Evolutionary conservation across 1,284 basidiomycete species (phyloP).

Genomic region (Meripilus lineatus): DNA sequence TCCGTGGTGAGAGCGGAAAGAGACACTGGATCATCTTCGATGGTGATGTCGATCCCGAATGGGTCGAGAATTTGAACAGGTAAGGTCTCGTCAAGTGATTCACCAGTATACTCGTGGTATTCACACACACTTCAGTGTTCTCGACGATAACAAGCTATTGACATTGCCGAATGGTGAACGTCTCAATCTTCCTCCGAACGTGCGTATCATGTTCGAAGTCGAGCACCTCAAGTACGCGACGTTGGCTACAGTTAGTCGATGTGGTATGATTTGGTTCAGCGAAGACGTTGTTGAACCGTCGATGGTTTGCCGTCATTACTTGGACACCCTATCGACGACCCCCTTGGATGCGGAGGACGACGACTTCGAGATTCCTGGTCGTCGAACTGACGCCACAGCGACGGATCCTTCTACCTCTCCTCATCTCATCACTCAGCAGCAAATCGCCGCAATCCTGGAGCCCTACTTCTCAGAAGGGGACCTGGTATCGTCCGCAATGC

Average conservation of each 20-base stretch:
- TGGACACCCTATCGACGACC: constrained; percentile 70
- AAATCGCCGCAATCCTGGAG: constrained; percentile 75
- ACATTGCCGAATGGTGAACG: constrained; percentile 98
- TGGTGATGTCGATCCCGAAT: constrained; percentile 99
- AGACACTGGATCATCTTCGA: constrained; percentile 99
- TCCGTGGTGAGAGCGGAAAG: constrained; percentile 95
- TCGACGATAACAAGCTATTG: constrained; percentile 98
- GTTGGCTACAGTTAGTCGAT: constrained; percentile 97
- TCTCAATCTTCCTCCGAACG: constrained; percentile 93
- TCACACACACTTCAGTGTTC: constrained; percentile 58
- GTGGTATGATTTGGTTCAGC: constrained; percentile 99
- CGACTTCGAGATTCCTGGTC: constrained; percentile 62
- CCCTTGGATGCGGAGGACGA: constrained; percentile 93
- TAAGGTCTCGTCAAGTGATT: constrained; percentile 30
- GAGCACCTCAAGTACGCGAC: constrained; percentile 98
- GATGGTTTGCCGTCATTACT: constrained; percentile 92
- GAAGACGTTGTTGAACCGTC: constrained; percentile 88
- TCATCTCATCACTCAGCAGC: constrained; percentile 75
- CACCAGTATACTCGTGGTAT: not conserved
- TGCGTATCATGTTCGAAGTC: constrained; percentile 99
- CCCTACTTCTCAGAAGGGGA: constrained; percentile 82
- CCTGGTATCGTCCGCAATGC: constrained; percentile 76
- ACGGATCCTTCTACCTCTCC: constrained; percentile 51
- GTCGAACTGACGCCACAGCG: constrained; percentile 49
- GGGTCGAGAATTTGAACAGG: constrained; percentile 99